Evolutionary conservation across 805 yeast species (phyloP), one percentile per base, ranked within the genome.

Genomic region (Cyberlindnera petersonii): DNA sequence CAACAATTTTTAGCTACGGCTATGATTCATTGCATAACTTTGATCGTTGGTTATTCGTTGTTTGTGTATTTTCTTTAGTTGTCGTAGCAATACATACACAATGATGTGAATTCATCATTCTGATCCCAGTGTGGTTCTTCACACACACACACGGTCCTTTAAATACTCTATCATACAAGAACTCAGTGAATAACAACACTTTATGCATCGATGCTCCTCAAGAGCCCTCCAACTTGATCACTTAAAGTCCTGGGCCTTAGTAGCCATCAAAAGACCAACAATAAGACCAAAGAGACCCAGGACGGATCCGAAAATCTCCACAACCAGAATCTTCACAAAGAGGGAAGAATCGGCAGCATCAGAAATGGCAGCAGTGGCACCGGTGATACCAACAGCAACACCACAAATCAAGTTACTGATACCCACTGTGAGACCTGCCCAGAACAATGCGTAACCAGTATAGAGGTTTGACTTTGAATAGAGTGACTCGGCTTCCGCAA

Each of bases 341-440:
- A 93, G 71, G 4, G 96, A 75, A 18, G 96, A 79, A 68, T 93
- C 97, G 9, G 98, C 97, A 22, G 98, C 98, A 66, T 93, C 98
- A 31, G 95, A 79, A 46, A 93, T 77, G 28, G 98, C 98, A 24
- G 98, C 98, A n/a, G 97, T 93, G 19, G 98, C 82, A 34, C 98
- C 98, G 13, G 98, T 93, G 46, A 93, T 74, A 47, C 98, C 98
- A 34, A 93, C 98, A 4, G 96, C 91, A 40, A 93, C 71, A 69
- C 98, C 98, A 74, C 98, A 93, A 43, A 93, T 82, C 61, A 93
- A 75, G 65, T 93, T 93, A 55, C 94, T 80, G 23, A 86, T 61
- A 27, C 98, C 98, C 35, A 93, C 98, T 5, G 98, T 93, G 36
- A 89, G 59, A 21, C 98, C 98, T 19, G 97, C 98, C 98, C 98